These are phyloP conservation scores for Ulota crispa DNA, from an alignment of 225 moss, liverwort and hornwort species.

Conservation along the genomic window DNA sequence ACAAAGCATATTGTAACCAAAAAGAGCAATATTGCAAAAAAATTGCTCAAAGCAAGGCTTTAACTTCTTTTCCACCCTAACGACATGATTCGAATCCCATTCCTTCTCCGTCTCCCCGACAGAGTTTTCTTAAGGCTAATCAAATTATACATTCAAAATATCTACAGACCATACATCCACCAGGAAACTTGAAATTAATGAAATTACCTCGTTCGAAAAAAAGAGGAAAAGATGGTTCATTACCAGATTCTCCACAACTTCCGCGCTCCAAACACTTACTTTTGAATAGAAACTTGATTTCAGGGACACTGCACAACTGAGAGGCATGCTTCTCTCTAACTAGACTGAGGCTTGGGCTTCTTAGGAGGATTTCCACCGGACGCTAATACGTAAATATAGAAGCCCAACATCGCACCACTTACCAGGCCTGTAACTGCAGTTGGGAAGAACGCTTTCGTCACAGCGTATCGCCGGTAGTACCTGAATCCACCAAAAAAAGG, in stretches of 20 bases:
- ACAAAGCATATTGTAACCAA: not conserved
- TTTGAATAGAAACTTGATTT: conserved; percentile 6
- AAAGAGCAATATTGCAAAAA: not conserved
- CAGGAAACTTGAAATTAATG: not conserved
- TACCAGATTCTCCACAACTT: not conserved
- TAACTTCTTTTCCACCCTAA: not conserved
- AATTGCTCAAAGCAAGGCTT: not conserved
- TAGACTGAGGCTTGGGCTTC: conserved; percentile 44
- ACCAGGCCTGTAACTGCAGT: conserved; percentile 47
- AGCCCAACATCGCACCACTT: conserved; percentile 88
- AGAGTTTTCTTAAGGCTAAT: conserved; percentile 3
- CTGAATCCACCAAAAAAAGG: conserved; percentile 22
- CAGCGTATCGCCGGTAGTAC: conserved; percentile 51
- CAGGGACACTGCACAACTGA: not conserved
- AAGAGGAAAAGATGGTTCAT: not conserved
- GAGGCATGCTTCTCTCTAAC: conserved; percentile 11
- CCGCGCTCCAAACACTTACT: not conserved
- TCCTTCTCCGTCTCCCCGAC: not conserved
- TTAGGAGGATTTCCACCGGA: conserved; percentile 96
- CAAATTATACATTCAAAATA: conserved; percentile 7
- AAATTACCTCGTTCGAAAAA: not conserved
- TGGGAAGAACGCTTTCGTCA: conserved; percentile 56
- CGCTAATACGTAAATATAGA: conserved; percentile 83
- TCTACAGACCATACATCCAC: conserved; percentile 19
- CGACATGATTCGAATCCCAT: not conserved